phyloP scores from a whole-genome alignment of 176 grass and related monocot genomes.

The Poa annua region DNA sequence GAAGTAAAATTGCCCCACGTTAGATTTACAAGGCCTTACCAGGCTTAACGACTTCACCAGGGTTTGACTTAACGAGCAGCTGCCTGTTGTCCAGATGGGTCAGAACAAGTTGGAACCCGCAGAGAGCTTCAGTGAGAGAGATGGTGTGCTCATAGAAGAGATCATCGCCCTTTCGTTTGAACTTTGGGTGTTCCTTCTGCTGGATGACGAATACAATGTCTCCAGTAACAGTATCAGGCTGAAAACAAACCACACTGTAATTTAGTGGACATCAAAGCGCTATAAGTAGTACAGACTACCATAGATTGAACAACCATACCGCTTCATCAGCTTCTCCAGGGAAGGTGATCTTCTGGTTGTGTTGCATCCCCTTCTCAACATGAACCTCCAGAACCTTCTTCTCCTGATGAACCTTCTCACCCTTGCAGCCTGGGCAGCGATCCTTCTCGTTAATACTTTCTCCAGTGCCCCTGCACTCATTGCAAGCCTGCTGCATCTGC shows the following conservation, averaged over 20 bases:
- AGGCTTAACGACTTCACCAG: constrained; percentile 91
- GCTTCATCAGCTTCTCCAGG: constrained; percentile 97
- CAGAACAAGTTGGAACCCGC: constrained; percentile 90
- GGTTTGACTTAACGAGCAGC: constrained; percentile 82
- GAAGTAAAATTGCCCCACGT: background rate
- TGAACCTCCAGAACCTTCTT: constrained; percentile 96
- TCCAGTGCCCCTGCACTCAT: constrained; percentile 93
- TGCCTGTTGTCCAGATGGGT: constrained; percentile 96
- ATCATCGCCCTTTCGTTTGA: constrained; percentile 95
- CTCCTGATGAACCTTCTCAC: constrained; percentile 91
- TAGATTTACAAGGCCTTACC: constrained; percentile 51
- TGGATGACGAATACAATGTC: constrained; percentile 93
- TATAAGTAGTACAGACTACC: background rate
- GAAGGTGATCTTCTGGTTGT: constrained; percentile 94
- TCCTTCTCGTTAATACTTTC: constrained; percentile 95
- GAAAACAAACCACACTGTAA: constrained; percentile 38
- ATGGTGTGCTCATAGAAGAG: constrained; percentile 91
- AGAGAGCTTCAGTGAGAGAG: constrained; percentile 86
- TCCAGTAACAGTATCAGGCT: constrained; percentile 95
- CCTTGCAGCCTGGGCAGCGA: constrained; percentile 86
- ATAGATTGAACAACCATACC: constrained; percentile 50
- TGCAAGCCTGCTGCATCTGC: constrained; percentile 97
- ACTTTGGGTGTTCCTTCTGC: constrained; percentile 92
- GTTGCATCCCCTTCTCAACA: constrained; percentile 98
- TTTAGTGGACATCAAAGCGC: background rate